Evolutionary conservation across 139 green algal genomes (phyloP), one percentile per base, ranked within the genome.

Genomic region (Auxenochlorella pyrenoidosa): DNA sequence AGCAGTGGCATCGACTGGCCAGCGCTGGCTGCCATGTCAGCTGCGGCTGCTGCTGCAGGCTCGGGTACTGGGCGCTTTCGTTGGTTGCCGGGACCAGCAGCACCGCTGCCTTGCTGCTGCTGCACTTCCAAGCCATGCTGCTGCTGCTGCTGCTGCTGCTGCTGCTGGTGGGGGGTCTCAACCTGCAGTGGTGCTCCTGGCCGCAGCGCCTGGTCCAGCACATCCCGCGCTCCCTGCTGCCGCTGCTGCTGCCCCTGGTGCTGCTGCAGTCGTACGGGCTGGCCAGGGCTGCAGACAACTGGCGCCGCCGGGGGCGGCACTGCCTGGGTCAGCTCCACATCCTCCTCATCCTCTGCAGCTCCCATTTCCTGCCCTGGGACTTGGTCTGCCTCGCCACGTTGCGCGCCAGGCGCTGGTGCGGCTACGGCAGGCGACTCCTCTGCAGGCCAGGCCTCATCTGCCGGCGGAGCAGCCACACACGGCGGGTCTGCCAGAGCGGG

Each of bases 281-380:
- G n/a, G 79, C 58, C 59, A 59, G 79, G 79, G 18, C 58, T 84
- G 79, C 79, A 84, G 36, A 84, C 18, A 13, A 84, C 59, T 10
- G 26, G 58, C 6, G 58, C 79, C 26, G 58, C 65, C 2, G 79
- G 58, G n/a, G 58, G 79, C 6, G 79, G 59, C 40, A 84, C 79
- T 22, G 58, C 59, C 26, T 84, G 79, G 0, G 79, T 84, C 24
- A 40, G 18, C 26, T 84, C 58, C 40, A 59, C 28, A 54, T 54
- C 58, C 22, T 83, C 77, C n/a, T 66, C 79, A 21, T 71, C 51
- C 54, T 24, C 54, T 63, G 54, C 54, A 24, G 54, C 54, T 26
- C 15, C 54, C 2, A 8, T 13, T 22, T 13, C 54, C 54, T 63
- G n/a, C n/a, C n/a, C n/a, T n/a, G n/a, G n/a, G n/a, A n/a, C n/a